Evolutionary conservation across 495 filamentous ascomycete genomes (phyloP).

Genomic region (Lepraria neglecta): DNA sequence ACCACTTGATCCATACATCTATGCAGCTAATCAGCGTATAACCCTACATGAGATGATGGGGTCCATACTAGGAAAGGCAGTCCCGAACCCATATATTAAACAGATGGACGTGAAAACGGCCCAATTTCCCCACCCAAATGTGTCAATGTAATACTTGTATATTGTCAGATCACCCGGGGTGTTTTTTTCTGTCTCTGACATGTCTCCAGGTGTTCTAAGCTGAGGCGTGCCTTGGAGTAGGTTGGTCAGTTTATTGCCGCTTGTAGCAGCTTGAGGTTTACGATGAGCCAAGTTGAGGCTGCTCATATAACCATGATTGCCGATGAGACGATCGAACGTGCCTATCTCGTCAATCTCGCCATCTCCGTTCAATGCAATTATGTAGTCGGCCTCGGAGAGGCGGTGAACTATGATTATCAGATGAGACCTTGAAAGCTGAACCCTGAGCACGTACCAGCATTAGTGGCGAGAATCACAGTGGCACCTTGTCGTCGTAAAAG

Average conservation of each 20-base stretch:
- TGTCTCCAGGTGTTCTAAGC: neutral
- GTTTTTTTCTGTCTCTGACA: slow-evolving; percentile 20
- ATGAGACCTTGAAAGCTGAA: neutral
- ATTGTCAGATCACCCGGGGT: slow-evolving; percentile 49
- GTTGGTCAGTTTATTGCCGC: slow-evolving; percentile 12
- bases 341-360: slow-evolving; percentile 48
- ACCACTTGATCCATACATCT: slow-evolving; percentile 51
- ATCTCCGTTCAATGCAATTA: slow-evolving; percentile 44
- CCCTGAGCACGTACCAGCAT: slow-evolving; percentile 31
- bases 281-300: slow-evolving; percentile 36
- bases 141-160: slow-evolving; percentile 54
- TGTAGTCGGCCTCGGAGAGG: slow-evolving; percentile 46
- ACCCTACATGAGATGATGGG: neutral
- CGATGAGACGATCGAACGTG: slow-evolving; percentile 41
- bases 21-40: neutral
- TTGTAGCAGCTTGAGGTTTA: slow-evolving; percentile 13
- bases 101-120: slow-evolving; percentile 41
- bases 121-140: slow-evolving; percentile 45
- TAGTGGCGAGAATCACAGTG: slow-evolving; percentile 49
- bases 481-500: slow-evolving; percentile 44
- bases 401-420: slow-evolving; percentile 26
- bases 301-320: slow-evolving; percentile 45
- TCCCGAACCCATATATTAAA: slow-evolving; percentile 41
- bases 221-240: neutral
- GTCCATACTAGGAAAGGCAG: slow-evolving; percentile 37